These are phyloP conservation scores for Ogataea wickerhamii DNA, from an alignment of 805 yeast genomes.

Conservation along the genomic window DNA sequence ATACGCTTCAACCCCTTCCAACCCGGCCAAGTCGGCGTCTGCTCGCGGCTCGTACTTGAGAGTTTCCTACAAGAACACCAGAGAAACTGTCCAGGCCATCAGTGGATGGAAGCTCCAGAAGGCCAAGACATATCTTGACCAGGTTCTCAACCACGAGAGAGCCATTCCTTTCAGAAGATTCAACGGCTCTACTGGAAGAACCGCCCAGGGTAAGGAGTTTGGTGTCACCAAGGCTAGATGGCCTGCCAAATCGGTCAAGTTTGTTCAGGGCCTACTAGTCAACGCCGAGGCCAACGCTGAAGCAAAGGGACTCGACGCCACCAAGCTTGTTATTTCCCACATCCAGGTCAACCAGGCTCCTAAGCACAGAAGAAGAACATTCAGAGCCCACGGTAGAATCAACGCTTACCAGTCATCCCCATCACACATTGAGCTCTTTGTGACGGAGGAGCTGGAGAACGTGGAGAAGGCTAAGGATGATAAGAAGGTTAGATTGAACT, in stretches of 20 bases:
- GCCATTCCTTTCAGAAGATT: slow-evolving; percentile 99
- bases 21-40: slow-evolving; percentile 99
- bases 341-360: slow-evolving; percentile 99
- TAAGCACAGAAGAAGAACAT: slow-evolving; percentile 99
- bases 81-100: slow-evolving; percentile 98
- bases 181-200: slow-evolving; percentile 95
- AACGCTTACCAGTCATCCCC: slow-evolving; percentile 99
- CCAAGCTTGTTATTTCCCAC: slow-evolving; percentile 93
- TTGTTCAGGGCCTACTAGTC: slow-evolving; percentile 88
- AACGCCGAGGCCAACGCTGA: slow-evolving; percentile 99
- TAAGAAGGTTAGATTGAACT: slow-evolving; percentile 62
- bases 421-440: slow-evolving; percentile 96
- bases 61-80: slow-evolving; percentile 99
- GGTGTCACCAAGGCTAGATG: slow-evolving; percentile 99
- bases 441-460: slow-evolving; percentile 92
- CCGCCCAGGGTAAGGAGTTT: slow-evolving; percentile 99
- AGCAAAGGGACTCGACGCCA: slow-evolving; percentile 95
- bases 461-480: slow-evolving; percentile 77
- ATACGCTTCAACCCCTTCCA: slow-evolving; percentile 98
- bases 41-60: slow-evolving; percentile 99
- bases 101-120: slow-evolving; percentile 96
- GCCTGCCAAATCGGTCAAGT: slow-evolving; percentile 98
- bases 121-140: slow-evolving; percentile 94
- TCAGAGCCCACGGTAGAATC: slow-evolving; percentile 99
- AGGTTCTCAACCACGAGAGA: slow-evolving; percentile 97